Percentiles rank a stretch among this genome's conserved stretches.
phyloP scores from a whole-genome alignment of 2,329 filamentous ascomycete genomes.

The Lithohypha guttulata region DNA sequence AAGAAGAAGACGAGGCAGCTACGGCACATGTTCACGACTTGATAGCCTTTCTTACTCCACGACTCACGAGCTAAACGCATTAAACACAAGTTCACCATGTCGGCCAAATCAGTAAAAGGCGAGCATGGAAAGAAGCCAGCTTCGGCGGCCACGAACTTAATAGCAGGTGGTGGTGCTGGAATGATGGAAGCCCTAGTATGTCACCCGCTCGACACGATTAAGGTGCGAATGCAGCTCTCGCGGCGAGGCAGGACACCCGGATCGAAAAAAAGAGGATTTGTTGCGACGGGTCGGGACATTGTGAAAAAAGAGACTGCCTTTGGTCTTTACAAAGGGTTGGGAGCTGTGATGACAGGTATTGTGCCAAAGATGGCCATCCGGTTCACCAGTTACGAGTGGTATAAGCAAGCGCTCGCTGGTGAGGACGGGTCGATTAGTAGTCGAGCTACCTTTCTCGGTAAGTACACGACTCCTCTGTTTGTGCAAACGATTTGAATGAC shows the following conservation, averaged over 20 bases:
- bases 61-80: not conserved
- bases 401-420: conserved; percentile 73
- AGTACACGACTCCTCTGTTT: conserved; percentile 21
- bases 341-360: conserved; percentile 90
- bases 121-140: conserved; percentile 62
- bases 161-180: conserved; percentile 94
- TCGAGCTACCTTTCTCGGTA: conserved; percentile 60
- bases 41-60: not conserved
- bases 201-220: conserved; percentile 94
- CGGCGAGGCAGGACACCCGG: conserved; percentile 72
- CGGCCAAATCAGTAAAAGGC: conserved; percentile 47
- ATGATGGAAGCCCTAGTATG: conserved; percentile 99
- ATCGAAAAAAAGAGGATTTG: conserved; percentile 72
- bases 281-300: conserved; percentile 76
- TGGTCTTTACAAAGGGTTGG: conserved; percentile 94
- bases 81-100: conserved; percentile 36
- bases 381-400: conserved; percentile 93
- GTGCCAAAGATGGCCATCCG: conserved; percentile 99
- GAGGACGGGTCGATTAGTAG: conserved; percentile 58
- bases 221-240: conserved; percentile 98
- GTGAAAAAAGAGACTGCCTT: conserved; percentile 81
- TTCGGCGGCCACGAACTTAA: conserved; percentile 79
- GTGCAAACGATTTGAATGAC: not conserved
- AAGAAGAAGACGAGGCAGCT: no score
- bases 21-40: no score